Conservation (phyloP, 2,329 filamentous ascomycete genomes). For the Ophiosphaerella korrae region DNA sequence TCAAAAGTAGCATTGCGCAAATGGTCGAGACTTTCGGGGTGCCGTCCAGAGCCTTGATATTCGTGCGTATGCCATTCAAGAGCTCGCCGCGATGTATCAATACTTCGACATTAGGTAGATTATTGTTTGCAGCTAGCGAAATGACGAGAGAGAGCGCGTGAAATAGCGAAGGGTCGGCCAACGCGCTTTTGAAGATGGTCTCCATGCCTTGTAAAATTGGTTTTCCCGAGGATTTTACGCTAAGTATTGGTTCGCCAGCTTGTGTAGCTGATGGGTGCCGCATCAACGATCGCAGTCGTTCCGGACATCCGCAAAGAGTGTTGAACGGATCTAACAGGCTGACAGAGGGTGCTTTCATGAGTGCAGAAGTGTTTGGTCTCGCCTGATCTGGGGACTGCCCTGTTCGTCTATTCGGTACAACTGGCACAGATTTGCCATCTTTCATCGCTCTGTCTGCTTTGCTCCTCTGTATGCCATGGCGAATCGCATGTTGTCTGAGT, state of each 20-base stretch:
- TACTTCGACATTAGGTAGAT: constrained; percentile 18
- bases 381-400: background rate
- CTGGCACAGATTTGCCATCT: constrained; percentile 12
- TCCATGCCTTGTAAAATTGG: constrained; percentile 21
- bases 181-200: constrained; percentile 18
- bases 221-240: constrained; percentile 14
- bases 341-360: constrained; percentile 5
- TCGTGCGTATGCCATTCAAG: constrained; percentile 8
- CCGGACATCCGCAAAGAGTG: constrained; percentile 13
- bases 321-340: constrained; percentile 20
- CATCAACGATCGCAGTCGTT: constrained; percentile 17
- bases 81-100: constrained; percentile 17
- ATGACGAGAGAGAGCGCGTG: constrained; percentile 23
- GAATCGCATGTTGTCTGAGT: background rate
- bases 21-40: constrained; percentile 18
- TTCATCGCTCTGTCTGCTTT: constrained; percentile 6
- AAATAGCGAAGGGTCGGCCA: constrained; percentile 22
- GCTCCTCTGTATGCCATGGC: constrained; percentile 9
- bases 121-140: constrained; percentile 15
- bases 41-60: constrained; percentile 5
- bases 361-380: too few species aligned
- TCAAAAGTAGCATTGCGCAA: constrained; percentile 22
- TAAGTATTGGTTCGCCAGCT: constrained; percentile 17
- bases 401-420: constrained; percentile 3
- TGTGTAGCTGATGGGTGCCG: constrained; percentile 14